These are phyloP conservation scores for Nakazawaea laoshanensis DNA, from an alignment of 805 yeast species.

Conservation along the genomic window DNA sequence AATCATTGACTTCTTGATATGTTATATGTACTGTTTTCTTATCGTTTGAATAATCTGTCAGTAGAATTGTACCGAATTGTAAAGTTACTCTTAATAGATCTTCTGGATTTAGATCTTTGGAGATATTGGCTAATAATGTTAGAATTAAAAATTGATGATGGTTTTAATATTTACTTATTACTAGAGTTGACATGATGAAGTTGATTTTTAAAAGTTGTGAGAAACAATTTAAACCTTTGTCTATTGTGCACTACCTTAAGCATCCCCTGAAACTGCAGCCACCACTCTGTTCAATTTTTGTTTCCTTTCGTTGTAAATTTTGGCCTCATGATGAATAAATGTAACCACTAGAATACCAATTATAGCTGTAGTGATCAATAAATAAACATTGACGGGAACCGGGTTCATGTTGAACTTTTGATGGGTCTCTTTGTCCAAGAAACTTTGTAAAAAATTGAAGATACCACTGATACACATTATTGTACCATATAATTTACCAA, in stretches of 20 bases:
- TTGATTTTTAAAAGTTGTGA: no score
- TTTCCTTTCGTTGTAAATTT: constrained; percentile 10
- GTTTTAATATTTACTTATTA: no score
- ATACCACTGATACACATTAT: constrained; percentile 46
- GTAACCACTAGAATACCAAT: constrained; percentile 33
- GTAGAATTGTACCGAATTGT: constrained; percentile 5
- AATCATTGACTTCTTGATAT: neutral
- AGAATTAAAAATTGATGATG: no score
- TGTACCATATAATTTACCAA: constrained; percentile 52
- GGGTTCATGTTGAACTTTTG: constrained; percentile 47
- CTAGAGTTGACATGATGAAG: no score
- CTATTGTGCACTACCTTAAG: neutral
- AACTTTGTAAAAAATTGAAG: constrained; percentile 37
- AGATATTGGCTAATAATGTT: constrained; percentile 7
- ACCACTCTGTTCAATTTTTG: constrained; percentile 5
- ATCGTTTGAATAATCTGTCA: neutral
- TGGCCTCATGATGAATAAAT: constrained; percentile 26
- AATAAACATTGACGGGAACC: constrained; percentile 34
- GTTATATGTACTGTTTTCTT: neutral
- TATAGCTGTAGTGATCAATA: constrained; percentile 30
- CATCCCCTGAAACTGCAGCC: constrained; percentile 5
- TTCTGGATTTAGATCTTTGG: constrained; percentile 2
- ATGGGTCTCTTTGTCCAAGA: constrained; percentile 41
- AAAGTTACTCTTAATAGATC: constrained; percentile 3
- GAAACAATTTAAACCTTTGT: no score